Evolutionary conservation across 2,329 filamentous ascomycete genomes (phyloP), one percentile per base, ranked within the genome.

Genomic region (Pyrenochaeta sp.): DNA sequence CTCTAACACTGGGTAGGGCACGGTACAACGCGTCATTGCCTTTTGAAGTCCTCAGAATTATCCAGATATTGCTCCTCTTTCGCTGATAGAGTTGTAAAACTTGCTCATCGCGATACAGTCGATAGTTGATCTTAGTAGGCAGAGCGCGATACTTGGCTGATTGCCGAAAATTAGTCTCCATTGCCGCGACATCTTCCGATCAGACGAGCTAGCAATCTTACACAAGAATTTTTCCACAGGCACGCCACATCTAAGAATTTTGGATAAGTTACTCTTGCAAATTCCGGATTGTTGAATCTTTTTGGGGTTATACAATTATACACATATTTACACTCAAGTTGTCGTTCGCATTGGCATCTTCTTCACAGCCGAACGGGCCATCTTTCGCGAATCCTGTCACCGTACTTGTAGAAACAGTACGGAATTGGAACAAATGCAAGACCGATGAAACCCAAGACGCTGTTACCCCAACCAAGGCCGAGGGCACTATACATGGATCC

Each of bases 341-440:
- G n/a, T n/a, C n/a, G n/a, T n/a, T n/a, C n/a, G n/a, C n/a, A n/a
- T n/a, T n/a, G n/a, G n/a, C n/a, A n/a, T n/a, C n/a, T n/a, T n/a
- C n/a, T n/a, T n/a, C n/a, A n/a, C n/a, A n/a, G n/a, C n/a, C n/a
- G n/a, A n/a, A n/a, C n/a, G n/a, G n/a, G n/a, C n/a, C n/a, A 39
- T 4, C 9, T 4, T 13, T 30, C 27, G 14, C 27, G 27, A 34
- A 42, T 18, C n/a, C 10, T 11, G 6, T 67, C 69, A 18, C 87
- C 87, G 63, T 88, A 89, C 50, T 77, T 81, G 72, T 86, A 87
- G 67, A 91, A 88, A 4, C 90, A 61, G 61, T 86, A 84, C 0
- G 87, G 87, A 60, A 87, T 85, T 0, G 87, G 86, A 17, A 88
- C 73, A 66, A 87, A 89, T 3, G 76, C 77, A 3, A 89, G 65